Evolutionary conservation across 2,329 filamentous ascomycete genomes (phyloP).

Genomic region (Trichoderma sp.): DNA sequence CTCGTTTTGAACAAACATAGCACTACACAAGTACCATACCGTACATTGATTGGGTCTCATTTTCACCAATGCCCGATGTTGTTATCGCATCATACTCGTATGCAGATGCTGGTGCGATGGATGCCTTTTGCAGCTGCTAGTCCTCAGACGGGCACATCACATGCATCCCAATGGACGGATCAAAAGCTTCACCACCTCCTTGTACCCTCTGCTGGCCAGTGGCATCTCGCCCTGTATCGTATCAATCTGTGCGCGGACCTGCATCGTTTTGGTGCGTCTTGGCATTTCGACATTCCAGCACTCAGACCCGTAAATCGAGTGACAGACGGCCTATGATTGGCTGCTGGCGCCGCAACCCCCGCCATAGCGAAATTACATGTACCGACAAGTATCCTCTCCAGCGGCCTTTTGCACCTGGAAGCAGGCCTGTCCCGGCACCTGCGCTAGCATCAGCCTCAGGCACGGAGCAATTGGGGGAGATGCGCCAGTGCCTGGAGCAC

Average conservation of each 20-base stretch:
- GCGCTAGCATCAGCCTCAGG: background rate
- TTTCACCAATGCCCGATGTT: background rate
- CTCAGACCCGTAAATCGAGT: conserved; percentile 4
- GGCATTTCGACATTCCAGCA: background rate
- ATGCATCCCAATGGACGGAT: background rate
- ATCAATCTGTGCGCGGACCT: background rate
- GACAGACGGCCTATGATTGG: background rate
- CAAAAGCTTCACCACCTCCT: background rate
- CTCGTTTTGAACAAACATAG: background rate
- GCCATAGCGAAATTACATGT: conserved; percentile 20
- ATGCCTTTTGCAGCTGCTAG: background rate
- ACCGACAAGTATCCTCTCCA: background rate
- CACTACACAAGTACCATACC: background rate
- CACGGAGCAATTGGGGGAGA: background rate
- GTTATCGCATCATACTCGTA: background rate
- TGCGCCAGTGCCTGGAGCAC: background rate
- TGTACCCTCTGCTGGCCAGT: background rate
- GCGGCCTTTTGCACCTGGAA: background rate
- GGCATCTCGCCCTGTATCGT: background rate
- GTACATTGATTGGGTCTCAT: background rate
- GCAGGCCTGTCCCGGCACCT: conserved; percentile 10
- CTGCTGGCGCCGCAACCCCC: background rate
- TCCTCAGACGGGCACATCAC: background rate
- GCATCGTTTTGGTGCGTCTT: conserved; percentile 10
- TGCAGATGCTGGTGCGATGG: background rate